phyloP scores from a whole-genome alignment of 768 basidiomycete species.

The Fistulinella prunicolor region DNA sequence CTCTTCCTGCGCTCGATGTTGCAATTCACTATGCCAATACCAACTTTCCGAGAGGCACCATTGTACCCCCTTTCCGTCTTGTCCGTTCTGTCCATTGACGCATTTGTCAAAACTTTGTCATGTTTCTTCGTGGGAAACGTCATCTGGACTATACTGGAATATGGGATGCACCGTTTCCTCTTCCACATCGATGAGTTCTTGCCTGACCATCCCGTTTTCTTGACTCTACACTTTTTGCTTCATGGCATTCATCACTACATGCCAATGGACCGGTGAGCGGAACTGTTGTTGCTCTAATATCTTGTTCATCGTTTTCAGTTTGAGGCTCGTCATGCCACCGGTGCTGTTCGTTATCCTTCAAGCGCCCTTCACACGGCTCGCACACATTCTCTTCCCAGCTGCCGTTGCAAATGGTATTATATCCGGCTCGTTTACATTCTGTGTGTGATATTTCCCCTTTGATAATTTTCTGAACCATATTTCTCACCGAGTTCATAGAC shows the following conservation, averaged over 20 bases:
- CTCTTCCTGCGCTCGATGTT: constrained; percentile 78
- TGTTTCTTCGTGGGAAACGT: constrained; percentile 86
- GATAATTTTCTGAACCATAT: background rate
- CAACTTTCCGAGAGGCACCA: constrained; percentile 58
- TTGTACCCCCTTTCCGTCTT: constrained; percentile 51
- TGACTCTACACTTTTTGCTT: constrained; percentile 86
- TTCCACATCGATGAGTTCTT: constrained; percentile 91
- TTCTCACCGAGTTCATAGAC: constrained; percentile 42
- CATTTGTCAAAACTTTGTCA: constrained; percentile 50
- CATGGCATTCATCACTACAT: constrained; percentile 98
- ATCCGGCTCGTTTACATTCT: constrained; percentile 71
- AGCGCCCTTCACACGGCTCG: constrained; percentile 84
- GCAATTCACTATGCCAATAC: constrained; percentile 74
- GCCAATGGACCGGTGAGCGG: constrained; percentile 84
- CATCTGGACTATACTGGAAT: constrained; percentile 94
- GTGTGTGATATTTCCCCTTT: constrained; percentile 39
- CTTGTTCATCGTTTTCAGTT: constrained; percentile 36
- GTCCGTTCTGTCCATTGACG: constrained; percentile 45
- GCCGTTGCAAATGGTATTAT: constrained; percentile 91
- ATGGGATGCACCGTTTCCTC: constrained; percentile 89
- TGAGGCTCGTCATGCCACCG: constrained; percentile 98
- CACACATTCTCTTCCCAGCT: constrained; percentile 75
- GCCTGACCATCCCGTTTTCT: constrained; percentile 76
- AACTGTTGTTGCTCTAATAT: background rate
- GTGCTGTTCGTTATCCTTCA: constrained; percentile 72